Evolutionary conservation across 108 stramenopile species (phyloP).

Genomic region (Nitzschia palea): DNA sequence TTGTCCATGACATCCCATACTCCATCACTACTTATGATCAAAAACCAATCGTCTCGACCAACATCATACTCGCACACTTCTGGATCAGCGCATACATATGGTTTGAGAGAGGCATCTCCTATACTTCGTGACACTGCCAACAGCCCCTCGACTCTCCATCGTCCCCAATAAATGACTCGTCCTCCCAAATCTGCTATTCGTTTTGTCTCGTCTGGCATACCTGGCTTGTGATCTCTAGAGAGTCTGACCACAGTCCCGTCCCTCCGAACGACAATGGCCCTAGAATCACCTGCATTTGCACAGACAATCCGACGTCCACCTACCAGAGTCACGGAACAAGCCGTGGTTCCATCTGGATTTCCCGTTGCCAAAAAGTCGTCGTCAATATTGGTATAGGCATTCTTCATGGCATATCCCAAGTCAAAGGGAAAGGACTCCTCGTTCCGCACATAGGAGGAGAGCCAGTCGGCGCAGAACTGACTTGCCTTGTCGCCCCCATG

Average conservation of each 20-base stretch:
- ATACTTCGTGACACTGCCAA: conserved; percentile 93
- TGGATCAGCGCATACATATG: conserved; percentile 84
- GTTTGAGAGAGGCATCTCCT: conserved; percentile 92
- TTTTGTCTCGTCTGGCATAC: conserved; percentile 82
- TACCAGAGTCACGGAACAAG: conserved; percentile 73
- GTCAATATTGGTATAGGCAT: conserved; percentile 71
- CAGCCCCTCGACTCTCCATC: conserved; percentile 96
- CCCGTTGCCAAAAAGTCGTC: conserved; percentile 81
- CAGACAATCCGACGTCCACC: conserved; percentile 82
- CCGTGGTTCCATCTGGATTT: conserved; percentile 81
- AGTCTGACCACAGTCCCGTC: conserved; percentile 83
- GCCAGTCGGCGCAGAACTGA: conserved; percentile 88
- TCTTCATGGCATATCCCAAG: conserved; percentile 74
- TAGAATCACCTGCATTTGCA: conserved; percentile 96
- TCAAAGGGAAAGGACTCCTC: conserved; percentile 71
- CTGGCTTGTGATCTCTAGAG: conserved; percentile 93
- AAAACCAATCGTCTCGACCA: conserved; percentile 86
- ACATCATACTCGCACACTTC: conserved; percentile 81
- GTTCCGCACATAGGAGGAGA: conserved; percentile 70
- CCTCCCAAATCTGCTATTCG: conserved; percentile 91
- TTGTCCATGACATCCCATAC: conserved; percentile 90
- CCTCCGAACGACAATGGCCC: conserved; percentile 87
- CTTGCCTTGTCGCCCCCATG: conserved; percentile 93
- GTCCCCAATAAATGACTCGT: conserved; percentile 88
- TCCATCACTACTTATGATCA: conserved; percentile 84